Percentiles rank a stretch among this genome's conserved stretches.
Evolutionary conservation across 495 filamentous ascomycete genomes (phyloP).

Genomic region (Penicillium pancosmium): DNA sequence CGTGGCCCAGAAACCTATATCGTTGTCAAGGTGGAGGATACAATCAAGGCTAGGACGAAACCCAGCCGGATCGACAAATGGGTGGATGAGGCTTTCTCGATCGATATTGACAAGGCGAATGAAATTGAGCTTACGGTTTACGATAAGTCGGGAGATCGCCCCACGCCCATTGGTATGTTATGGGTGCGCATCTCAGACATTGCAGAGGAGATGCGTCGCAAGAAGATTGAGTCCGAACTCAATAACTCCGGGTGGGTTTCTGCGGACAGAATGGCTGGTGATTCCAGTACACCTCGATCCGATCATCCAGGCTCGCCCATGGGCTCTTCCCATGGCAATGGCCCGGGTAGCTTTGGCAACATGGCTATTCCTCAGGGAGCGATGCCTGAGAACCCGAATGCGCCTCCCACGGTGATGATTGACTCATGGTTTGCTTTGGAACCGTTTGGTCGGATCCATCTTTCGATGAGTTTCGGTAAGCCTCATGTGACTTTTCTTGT

Average conservation of each 20-base stretch:
- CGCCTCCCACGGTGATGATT: constrained; percentile 63
- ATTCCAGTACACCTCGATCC: constrained; percentile 44
- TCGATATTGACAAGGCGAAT: constrained; percentile 97
- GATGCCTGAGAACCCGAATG: constrained; percentile 32
- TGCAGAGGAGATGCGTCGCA: constrained; percentile 93
- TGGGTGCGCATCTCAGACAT: constrained; percentile 98
- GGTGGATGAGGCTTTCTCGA: constrained; percentile 85
- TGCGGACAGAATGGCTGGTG: constrained; percentile 88
- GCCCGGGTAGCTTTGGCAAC: constrained; percentile 30
- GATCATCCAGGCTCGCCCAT: constrained; percentile 46
- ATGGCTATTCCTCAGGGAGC: constrained; percentile 22
- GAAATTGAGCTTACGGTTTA: constrained; percentile 98
- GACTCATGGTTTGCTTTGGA: constrained; percentile 98
- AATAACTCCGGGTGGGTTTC: constrained; percentile 94
- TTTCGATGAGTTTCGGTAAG: constrained; percentile 87
- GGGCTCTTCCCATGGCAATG: constrained; percentile 35
- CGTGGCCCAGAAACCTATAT: constrained; percentile 93
- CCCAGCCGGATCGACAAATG: constrained; percentile 84
- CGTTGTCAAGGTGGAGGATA: constrained; percentile 94
- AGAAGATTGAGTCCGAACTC: constrained; percentile 94
- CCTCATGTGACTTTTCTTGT: background rate
- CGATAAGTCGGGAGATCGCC: constrained; percentile 85
- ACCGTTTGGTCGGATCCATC: constrained; percentile 84
- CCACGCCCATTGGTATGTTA: constrained; percentile 89
- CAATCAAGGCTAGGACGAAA: constrained; percentile 85